Conservation (phyloP, 441 rosid genomes). For the Hura crepitans region DNA sequence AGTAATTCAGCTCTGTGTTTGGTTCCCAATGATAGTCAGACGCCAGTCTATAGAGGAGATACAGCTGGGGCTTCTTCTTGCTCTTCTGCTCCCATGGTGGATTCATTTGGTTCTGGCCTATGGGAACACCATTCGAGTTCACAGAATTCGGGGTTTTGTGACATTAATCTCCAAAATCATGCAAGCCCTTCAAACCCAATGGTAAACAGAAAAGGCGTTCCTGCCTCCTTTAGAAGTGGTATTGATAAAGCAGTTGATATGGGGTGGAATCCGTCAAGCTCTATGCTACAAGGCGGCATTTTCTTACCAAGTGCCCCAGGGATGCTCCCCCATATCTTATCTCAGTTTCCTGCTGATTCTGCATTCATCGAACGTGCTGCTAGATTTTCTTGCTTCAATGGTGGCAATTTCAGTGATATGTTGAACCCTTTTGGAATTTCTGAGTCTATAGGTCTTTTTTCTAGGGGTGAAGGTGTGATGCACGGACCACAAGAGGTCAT, state of each 20-base stretch:
- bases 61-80: conserved; percentile 51
- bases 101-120: conserved; percentile 52
- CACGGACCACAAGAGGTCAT: conserved; percentile 48
- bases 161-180: conserved; percentile 43
- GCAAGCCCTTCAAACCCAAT: conserved; percentile 38
- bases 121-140: conserved; percentile 68
- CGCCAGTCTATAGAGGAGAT: conserved; percentile 38
- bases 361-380: conserved; percentile 96
- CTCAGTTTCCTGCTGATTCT: conserved; percentile 87
- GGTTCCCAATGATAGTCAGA: conserved; percentile 45
- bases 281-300: conserved; percentile 56
- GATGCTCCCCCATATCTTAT: conserved; percentile 58
- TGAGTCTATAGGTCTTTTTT: conserved; percentile 53
- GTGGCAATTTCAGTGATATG: conserved; percentile 72
- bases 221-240: conserved; percentile 37
- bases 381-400: conserved; percentile 72
- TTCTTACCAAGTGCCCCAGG: conserved; percentile 54
- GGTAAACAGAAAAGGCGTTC: conserved; percentile 39
- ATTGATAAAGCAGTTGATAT: conserved; percentile 55
- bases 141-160: conserved; percentile 59
- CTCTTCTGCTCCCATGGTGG: conserved; percentile 69
- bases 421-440: conserved; percentile 55
- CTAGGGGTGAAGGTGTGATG: conserved; percentile 47
- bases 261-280: conserved; percentile 63
- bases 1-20: conserved; percentile 47